Percentiles rank a stretch among this genome's conserved stretches.
Conservation (phyloP, 2,329 filamentous ascomycete species). For the Scleromitrula shiraiana region DNA sequence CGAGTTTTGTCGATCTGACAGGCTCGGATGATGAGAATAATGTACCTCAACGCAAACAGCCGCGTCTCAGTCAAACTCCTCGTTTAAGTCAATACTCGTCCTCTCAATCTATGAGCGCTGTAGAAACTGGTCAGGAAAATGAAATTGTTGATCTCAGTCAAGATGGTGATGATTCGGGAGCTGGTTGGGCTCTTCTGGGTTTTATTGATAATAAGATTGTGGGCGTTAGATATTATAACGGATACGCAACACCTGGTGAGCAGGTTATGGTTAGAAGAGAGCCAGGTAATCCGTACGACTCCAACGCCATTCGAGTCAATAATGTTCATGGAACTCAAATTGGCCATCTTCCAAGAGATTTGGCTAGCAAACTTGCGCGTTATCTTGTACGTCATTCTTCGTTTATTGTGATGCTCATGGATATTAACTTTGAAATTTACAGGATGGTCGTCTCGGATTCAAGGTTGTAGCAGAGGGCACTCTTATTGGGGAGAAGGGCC, state of each 20-base stretch:
- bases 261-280: conserved; percentile 56
- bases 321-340: conserved; percentile 71
- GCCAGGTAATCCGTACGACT: conserved; percentile 60
- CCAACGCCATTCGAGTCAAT: conserved; percentile 69
- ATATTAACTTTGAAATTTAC: conserved; percentile 15
- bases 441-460: no score
- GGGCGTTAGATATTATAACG: conserved; percentile 50
- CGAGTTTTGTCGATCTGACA: conserved; percentile 36
- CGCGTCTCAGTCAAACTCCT: conserved; percentile 12
- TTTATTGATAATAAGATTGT: conserved; percentile 40
- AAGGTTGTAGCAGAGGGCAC: conserved; percentile 63
- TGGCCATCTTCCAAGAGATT: conserved; percentile 62
- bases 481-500: conserved; percentile 57
- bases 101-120: conserved; percentile 17
- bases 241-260: conserved; percentile 54
- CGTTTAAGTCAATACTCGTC: conserved; percentile 15
- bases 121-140: conserved; percentile 16
- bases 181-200: conserved; percentile 25
- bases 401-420: conserved; percentile 2
- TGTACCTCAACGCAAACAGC: conserved; percentile 22
- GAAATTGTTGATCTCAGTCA: conserved; percentile 27
- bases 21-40: conserved; percentile 29
- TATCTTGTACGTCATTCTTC: conserved; percentile 50
- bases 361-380: conserved; percentile 64
- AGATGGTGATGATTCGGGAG: conserved; percentile 26